Evolutionary conservation across 2,329 filamentous ascomycete genomes (phyloP).

Genomic region (Chaetothyriales sp.): DNA sequence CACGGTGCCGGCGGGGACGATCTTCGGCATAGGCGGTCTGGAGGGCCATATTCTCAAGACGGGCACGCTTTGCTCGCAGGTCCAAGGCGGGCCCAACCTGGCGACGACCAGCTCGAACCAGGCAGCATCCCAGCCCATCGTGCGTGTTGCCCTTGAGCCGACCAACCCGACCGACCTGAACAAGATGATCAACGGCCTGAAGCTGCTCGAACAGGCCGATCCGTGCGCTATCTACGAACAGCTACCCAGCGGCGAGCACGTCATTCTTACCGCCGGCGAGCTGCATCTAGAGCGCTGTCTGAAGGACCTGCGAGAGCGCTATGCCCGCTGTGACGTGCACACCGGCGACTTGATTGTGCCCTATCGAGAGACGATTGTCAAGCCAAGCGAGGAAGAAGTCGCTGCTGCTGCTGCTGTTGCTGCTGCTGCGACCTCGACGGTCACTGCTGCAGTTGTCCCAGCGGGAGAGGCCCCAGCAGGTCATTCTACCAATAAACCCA

Average conservation of each 20-base stretch:
- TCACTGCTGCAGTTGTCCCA: too few relatives aligned
- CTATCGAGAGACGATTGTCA: constrained; percentile 82
- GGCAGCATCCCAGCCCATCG: constrained; percentile 60
- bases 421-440: too few relatives aligned
- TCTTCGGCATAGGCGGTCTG: constrained; percentile 87
- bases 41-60: constrained; percentile 92
- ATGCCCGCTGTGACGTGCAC: constrained; percentile 87
- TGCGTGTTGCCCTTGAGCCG: constrained; percentile 89
- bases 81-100: constrained; percentile 76
- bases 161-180: constrained; percentile 77
- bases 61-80: constrained; percentile 75
- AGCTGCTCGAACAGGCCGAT: constrained; percentile 81
- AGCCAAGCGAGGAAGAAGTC: constrained; percentile 47
- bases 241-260: constrained; percentile 82
- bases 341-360: constrained; percentile 89
- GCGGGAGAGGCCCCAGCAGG: constrained; percentile 72
- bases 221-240: constrained; percentile 94
- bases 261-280: constrained; percentile 85
- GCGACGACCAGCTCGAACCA: constrained; percentile 61
- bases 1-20: constrained; percentile 78
- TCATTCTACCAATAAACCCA: constrained; percentile 54
- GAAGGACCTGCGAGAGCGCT: constrained; percentile 82
- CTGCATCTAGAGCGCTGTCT: constrained; percentile 85
- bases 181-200: constrained; percentile 84
- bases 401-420: too few relatives aligned